phyloP scores from a whole-genome alignment of 164 flowering plant genomes.

The Magnolia officinalis region DNA sequence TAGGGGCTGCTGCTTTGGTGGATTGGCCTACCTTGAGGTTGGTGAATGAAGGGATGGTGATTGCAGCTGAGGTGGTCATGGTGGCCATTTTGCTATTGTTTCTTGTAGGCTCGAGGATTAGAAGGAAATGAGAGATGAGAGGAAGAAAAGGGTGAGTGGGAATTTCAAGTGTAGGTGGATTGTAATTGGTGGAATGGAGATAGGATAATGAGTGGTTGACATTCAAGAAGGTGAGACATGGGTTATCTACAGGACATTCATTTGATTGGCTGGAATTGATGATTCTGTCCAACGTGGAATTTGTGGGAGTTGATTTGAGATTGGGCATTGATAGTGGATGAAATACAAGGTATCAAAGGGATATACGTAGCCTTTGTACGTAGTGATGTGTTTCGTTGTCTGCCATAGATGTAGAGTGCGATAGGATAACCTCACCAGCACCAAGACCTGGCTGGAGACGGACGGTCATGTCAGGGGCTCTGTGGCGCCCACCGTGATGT shows the following conservation, averaged over 20 bases:
- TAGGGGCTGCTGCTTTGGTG: slow-evolving; percentile 11
- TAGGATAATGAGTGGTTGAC: slow-evolving; percentile 25
- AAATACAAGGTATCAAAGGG: too few species aligned
- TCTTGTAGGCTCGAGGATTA: background rate
- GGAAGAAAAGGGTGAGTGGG: background rate
- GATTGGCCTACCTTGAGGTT: slow-evolving; percentile 49
- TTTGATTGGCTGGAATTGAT: slow-evolving; percentile 40
- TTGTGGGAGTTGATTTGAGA: background rate
- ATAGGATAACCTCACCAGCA: too few species aligned
- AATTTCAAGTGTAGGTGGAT: slow-evolving; percentile 23
- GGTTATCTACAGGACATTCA: slow-evolving; percentile 28
- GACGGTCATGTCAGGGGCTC: too few species aligned
- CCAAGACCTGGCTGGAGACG: too few species aligned
- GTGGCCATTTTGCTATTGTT: slow-evolving; percentile 41
- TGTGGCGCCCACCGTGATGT: too few species aligned
- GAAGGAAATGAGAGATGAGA: background rate
- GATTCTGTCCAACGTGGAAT: slow-evolving; percentile 31
- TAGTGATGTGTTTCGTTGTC: too few species aligned
- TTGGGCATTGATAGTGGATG: too few species aligned
- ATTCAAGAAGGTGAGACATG: slow-evolving; percentile 3
- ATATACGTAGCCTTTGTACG: too few species aligned
- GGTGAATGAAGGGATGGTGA: slow-evolving; percentile 64
- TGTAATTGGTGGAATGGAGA: slow-evolving; percentile 11
- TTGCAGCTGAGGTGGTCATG: slow-evolving; percentile 59
- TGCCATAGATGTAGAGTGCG: too few species aligned